A percentile compares a stretch with the other conserved stretches of the same genome.
Evolutionary conservation across 1,284 basidiomycete species (phyloP).

Genomic region (Moesziomyces globuligerus): DNA sequence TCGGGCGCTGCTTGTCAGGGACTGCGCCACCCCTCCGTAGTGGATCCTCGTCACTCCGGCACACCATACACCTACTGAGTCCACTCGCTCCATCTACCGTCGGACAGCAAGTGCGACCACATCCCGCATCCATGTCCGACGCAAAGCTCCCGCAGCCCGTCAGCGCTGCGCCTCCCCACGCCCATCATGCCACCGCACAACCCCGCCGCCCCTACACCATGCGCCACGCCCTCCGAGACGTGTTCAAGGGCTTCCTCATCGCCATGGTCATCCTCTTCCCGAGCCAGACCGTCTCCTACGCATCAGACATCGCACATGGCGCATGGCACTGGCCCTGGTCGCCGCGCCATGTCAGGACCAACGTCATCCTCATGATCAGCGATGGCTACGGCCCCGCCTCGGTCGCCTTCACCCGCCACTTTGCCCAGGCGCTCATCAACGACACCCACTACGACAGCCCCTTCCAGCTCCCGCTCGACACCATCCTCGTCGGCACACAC

Average conservation of each 20-base stretch:
- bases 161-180: background rate
- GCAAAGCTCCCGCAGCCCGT: conserved; percentile 19
- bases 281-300: conserved; percentile 8
- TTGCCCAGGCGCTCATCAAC: conserved; percentile 57
- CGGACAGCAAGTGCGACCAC: background rate
- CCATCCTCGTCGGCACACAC: conserved; percentile 64
- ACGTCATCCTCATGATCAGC: conserved; percentile 68
- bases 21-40: background rate
- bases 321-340: conserved; percentile 40
- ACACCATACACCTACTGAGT: background rate
- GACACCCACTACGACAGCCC: conserved; percentile 29
- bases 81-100: background rate
- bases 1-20: background rate
- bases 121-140: conserved; percentile 10
- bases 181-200: background rate
- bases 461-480: conserved; percentile 63
- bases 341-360: conserved; percentile 47
- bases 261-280: conserved; percentile 1
- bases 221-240: conserved; percentile 1
- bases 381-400: conserved; percentile 68
- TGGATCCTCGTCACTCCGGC: background rate
- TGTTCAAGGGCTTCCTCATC: conserved; percentile 15
- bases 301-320: conserved; percentile 11
- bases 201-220: background rate
- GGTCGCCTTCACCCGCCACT: conserved; percentile 64